Evolutionary conservation across 768 basidiomycete genomes (phyloP).

Genomic region (Wakefieldia striispora): DNA sequence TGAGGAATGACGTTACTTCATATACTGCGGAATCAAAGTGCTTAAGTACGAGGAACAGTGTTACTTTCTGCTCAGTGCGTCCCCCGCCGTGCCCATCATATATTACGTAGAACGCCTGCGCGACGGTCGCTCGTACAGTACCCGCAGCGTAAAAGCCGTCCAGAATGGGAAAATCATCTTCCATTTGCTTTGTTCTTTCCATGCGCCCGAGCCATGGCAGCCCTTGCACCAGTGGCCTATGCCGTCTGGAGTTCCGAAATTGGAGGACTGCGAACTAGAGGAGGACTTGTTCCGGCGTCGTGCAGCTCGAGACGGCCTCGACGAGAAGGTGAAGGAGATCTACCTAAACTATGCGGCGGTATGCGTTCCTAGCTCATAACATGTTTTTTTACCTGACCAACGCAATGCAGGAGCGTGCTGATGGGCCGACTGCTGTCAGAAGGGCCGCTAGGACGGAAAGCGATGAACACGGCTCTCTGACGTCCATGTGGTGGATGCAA

Average conservation of each 20-base stretch:
- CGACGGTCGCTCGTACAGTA: slow-evolving; percentile 71
- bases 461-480: slow-evolving; percentile 45
- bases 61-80: slow-evolving; percentile 78
- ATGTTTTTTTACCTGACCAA: slow-evolving; percentile 19
- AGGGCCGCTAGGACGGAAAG: slow-evolving; percentile 44
- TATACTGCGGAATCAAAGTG: neutral
- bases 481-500: slow-evolving; percentile 79
- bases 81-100: slow-evolving; percentile 68
- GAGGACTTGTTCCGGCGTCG: slow-evolving; percentile 40
- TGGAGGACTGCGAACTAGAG: slow-evolving; percentile 64
- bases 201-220: slow-evolving; percentile 75
- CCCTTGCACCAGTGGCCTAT: slow-evolving; percentile 66
- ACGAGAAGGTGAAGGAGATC: slow-evolving; percentile 35
- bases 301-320: slow-evolving; percentile 28
- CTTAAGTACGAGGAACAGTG: slow-evolving; percentile 44
- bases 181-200: slow-evolving; percentile 79
- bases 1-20: slow-evolving; percentile 33
- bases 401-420: slow-evolving; percentile 53
- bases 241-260: slow-evolving; percentile 50
- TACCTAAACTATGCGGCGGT: slow-evolving; percentile 29
- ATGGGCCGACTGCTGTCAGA: slow-evolving; percentile 70
- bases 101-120: slow-evolving; percentile 77
- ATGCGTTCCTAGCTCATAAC: slow-evolving; percentile 16
- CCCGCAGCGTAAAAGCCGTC: slow-evolving; percentile 59
- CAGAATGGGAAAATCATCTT: slow-evolving; percentile 53